Evolutionary conservation across 2,329 filamentous ascomycete genomes (phyloP).

Genomic region (Colletotrichum gloeosporioides): DNA sequence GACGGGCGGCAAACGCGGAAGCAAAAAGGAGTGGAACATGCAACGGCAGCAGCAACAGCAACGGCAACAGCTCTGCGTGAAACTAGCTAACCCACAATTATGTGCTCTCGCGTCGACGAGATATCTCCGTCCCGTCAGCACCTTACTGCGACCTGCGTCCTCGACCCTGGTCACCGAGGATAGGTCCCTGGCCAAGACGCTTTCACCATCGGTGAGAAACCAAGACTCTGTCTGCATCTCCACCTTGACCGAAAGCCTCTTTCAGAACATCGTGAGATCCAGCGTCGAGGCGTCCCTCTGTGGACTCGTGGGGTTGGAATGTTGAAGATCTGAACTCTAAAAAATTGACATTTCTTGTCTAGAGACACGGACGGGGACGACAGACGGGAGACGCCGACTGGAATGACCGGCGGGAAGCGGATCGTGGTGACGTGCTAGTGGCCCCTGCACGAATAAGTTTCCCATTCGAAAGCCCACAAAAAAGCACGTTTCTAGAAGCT

Average conservation of each 20-base stretch:
- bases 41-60: neutral
- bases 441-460: neutral
- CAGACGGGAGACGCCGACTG: neutral
- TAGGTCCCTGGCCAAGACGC: neutral
- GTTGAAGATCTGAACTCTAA: neutral
- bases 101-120: neutral
- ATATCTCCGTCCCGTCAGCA: neutral
- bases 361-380: neutral
- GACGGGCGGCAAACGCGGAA: neutral
- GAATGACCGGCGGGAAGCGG: neutral
- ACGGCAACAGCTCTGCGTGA: neutral
- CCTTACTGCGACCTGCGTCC: neutral
- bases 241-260: neutral
- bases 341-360: neutral
- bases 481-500: conserved; percentile 17
- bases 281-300: neutral
- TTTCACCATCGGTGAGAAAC: neutral
- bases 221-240: neutral
- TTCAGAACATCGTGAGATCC: neutral
- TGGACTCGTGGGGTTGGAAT: neutral
- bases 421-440: neutral
- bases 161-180: neutral
- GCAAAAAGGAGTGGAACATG: neutral
- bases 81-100: neutral
- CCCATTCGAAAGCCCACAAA: neutral